A percentile compares a stretch with the other conserved stretches of the same genome.
These are phyloP conservation scores for Tolypocladium guangdongense DNA, from an alignment of 2,329 filamentous ascomycete species.

Conservation along the genomic window DNA sequence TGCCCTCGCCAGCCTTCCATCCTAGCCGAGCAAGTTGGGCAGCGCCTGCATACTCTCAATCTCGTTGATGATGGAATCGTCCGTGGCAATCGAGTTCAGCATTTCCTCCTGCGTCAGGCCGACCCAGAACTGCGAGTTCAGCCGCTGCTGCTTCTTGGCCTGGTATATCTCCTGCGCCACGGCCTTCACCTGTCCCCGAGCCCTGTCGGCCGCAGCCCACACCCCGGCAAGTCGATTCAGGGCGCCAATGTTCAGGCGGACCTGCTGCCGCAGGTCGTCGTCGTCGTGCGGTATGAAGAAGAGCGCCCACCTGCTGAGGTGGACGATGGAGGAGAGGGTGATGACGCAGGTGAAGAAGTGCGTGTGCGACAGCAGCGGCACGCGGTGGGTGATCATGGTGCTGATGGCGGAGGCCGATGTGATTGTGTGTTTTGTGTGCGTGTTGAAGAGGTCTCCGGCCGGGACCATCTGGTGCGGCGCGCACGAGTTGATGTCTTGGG, in stretches of 20 bases:
- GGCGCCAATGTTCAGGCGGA: slow-evolving; percentile 69
- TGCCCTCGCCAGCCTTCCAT: neutral
- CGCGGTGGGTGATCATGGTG: slow-evolving; percentile 62
- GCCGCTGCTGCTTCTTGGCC: slow-evolving; percentile 44
- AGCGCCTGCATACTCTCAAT: slow-evolving; percentile 29
- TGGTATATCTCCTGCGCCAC: slow-evolving; percentile 69
- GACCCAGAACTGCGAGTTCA: slow-evolving; percentile 42
- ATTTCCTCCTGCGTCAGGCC: slow-evolving; percentile 44
- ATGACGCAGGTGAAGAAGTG: slow-evolving; percentile 78
- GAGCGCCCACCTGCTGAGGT: slow-evolving; percentile 67
- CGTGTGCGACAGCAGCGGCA: slow-evolving; percentile 60
- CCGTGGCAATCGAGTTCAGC: slow-evolving; percentile 41
- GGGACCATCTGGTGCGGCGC: slow-evolving; percentile 46
- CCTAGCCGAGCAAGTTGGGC: slow-evolving; percentile 9
- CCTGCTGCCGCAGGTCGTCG: slow-evolving; percentile 60
- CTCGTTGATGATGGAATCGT: slow-evolving; percentile 48
- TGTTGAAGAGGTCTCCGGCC: slow-evolving; percentile 42
- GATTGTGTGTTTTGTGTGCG: slow-evolving; percentile 71
- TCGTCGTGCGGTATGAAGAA: slow-evolving; percentile 50
- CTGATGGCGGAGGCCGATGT: slow-evolving; percentile 69
- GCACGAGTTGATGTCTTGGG: slow-evolving; percentile 51
- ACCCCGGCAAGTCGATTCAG: slow-evolving; percentile 57
- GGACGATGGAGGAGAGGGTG: slow-evolving; percentile 68
- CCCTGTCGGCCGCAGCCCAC: slow-evolving; percentile 62
- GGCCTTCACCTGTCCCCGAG: slow-evolving; percentile 61